Conservation (phyloP, 768 basidiomycete genomes). For the Paxillus rubicundulus region DNA sequence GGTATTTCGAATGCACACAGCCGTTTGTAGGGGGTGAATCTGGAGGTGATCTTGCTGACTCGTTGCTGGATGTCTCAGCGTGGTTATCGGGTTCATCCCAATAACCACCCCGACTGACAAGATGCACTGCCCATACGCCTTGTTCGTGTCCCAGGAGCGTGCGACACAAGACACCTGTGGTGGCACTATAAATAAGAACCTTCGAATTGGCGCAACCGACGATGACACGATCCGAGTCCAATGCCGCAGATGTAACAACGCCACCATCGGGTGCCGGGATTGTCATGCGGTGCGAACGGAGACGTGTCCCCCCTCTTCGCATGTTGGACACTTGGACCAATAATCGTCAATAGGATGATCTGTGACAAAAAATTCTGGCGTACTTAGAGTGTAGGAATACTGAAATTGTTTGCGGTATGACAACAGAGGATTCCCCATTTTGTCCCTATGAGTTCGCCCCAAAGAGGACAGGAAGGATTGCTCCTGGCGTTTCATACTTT, state of each 20-base stretch:
- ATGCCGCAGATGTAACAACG: constrained; percentile 83
- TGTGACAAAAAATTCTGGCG: constrained; percentile 21
- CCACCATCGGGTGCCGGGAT: constrained; percentile 46
- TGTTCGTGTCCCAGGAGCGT: constrained; percentile 81
- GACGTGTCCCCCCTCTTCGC: constrained; percentile 68
- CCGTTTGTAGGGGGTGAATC: constrained; percentile 16
- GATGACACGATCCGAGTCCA: constrained; percentile 82
- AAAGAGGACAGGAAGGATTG: constrained; percentile 24
- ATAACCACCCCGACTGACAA: constrained; percentile 67
- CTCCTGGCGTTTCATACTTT: constrained; percentile 29
- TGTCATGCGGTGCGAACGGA: constrained; percentile 60
- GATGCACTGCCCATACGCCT: constrained; percentile 91
- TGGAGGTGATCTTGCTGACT: constrained; percentile 1
- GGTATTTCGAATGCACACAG: constrained; percentile 36
- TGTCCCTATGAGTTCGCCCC: constrained; percentile 15
- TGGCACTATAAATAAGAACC: constrained; percentile 82
- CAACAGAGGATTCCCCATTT: constrained; percentile 1
- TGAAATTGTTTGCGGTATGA: constrained; percentile 75
- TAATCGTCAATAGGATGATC: not conserved
- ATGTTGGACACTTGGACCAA: constrained; percentile 66
- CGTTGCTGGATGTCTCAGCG: constrained; percentile 7
- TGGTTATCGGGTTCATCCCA: constrained; percentile 26
- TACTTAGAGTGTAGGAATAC: constrained; percentile 68
- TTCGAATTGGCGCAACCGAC: constrained; percentile 84
- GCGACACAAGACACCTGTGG: constrained; percentile 69